Evolutionary conservation across 2,329 filamentous ascomycete genomes (phyloP), one percentile per base, ranked within the genome.

Genomic region (Chrysoporthe austroafricana): DNA sequence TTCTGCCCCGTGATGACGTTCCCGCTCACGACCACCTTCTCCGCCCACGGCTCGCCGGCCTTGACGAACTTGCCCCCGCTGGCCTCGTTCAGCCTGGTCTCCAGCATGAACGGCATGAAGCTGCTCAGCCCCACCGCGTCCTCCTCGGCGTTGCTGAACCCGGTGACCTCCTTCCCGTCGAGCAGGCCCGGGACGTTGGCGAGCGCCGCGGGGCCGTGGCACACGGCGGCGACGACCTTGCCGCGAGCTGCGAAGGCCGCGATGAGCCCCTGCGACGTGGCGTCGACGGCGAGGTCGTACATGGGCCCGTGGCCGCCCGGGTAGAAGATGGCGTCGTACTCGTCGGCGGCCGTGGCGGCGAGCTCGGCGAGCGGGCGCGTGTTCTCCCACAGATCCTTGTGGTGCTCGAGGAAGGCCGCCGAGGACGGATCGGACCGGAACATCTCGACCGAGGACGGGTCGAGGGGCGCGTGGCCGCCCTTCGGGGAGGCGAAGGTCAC

Each of bases 161-260:
- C 88, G 0, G 88, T 90, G 34, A 88, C 86, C 58, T 82, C 78
- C 74, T 83, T 84, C 57, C 85, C 88, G 62, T 82, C 77, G 50
- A 91, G 76, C 11, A 91, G 77, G 62, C 82, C 81, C 70, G 81
- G 85, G 46, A 86, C 89, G 71, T 89, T 84, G 61, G 84, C 81
- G 18, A 92, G 80, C 14, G 85, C 90, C 3, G 85, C 86, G 2
- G 90, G 88, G 6, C 88, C 90, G 78, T 92, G 90, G 81, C 90
- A 92, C 58, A 92, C 88, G 3, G 90, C 87, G 0, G 86, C 80
- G 16, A 92, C 84, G 65, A 88, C 81, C 81, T 91, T 91, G 70
- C 84, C 85, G 3, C 83, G 82, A 50, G 80, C 79, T 73, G 83
- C 85, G 76, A 92, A 91, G 76, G 91, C 87, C 69, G 81, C 79